These are phyloP conservation scores for Trichoderma sp. DNA, from an alignment of 2,329 filamentous ascomycete species.

Conservation along the genomic window DNA sequence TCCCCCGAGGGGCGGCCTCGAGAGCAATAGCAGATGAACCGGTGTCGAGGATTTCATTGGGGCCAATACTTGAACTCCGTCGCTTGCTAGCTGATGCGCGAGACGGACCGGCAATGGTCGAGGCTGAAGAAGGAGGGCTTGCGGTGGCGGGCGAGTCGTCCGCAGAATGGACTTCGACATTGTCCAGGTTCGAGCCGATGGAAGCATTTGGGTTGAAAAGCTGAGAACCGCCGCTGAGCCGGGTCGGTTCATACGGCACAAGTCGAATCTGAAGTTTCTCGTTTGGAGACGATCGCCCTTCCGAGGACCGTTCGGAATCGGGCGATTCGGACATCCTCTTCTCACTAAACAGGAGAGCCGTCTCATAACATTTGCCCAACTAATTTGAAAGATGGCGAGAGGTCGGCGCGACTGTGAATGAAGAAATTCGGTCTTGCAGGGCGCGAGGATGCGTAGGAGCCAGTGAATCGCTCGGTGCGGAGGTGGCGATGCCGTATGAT, in stretches of 20 bases:
- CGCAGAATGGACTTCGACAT: conserved; percentile 9
- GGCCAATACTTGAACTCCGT: background rate
- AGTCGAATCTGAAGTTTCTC: conserved; percentile 40
- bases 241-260: conserved; percentile 43
- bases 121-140: background rate
- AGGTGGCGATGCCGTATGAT: background rate
- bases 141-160: conserved; percentile 3
- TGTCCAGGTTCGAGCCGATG: background rate
- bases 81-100: background rate
- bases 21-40: background rate
- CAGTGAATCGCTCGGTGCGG: background rate
- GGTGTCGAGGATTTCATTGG: background rate
- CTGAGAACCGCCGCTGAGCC: conserved; percentile 35
- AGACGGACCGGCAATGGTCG: background rate
- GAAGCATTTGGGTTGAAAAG: background rate
- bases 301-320: conserved; percentile 33
- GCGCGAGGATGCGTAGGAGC: background rate
- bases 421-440: background rate
- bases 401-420: background rate
- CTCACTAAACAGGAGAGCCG: conserved; percentile 30
- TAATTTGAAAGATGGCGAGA: background rate
- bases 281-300: conserved; percentile 23
- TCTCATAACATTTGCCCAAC: conserved; percentile 27
- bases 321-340: conserved; percentile 38
- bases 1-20: background rate